These are phyloP conservation scores for Mycena polygramma DNA, from an alignment of 768 basidiomycete species.

Conservation along the genomic window DNA sequence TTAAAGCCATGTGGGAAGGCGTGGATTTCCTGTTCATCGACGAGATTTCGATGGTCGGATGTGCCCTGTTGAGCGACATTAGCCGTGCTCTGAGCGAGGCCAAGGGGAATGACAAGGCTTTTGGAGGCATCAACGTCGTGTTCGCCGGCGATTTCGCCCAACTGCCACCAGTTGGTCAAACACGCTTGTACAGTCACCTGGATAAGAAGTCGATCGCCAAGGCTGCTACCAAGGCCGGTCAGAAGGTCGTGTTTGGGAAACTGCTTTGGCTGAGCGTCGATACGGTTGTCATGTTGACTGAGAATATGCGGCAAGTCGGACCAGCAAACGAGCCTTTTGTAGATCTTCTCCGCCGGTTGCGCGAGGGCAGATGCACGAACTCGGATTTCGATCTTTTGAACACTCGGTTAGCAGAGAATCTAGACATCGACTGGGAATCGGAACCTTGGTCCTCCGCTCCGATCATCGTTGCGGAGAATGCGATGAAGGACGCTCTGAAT, in stretches of 20 bases:
- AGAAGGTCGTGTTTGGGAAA: slow-evolving; percentile 25
- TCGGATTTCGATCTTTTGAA: slow-evolving; percentile 36
- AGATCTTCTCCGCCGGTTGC: no score
- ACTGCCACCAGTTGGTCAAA: slow-evolving; percentile 52
- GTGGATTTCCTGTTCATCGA: slow-evolving; percentile 56
- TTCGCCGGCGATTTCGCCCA: slow-evolving; percentile 61
- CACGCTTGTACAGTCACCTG: neutral
- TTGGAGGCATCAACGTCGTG: slow-evolving; percentile 58
- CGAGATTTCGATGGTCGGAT: slow-evolving; percentile 56
- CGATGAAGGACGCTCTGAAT: slow-evolving; percentile 45
- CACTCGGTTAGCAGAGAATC: slow-evolving; percentile 9
- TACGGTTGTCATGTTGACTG: slow-evolving; percentile 28
- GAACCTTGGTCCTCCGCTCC: no score
- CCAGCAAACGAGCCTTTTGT: slow-evolving; percentile 14
- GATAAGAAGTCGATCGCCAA: neutral
- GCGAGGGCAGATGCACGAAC: slow-evolving; percentile 31
- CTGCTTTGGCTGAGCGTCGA: slow-evolving; percentile 26
- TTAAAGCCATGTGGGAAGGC: slow-evolving; percentile 52
- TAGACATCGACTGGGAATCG: neutral
- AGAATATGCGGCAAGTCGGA: slow-evolving; percentile 22
- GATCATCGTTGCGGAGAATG: slow-evolving; percentile 44
- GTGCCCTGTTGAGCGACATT: slow-evolving; percentile 46
- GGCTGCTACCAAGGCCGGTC: neutral
- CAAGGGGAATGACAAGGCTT: slow-evolving; percentile 45
- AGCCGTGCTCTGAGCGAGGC: slow-evolving; percentile 48